Base-by-base conservation (phyloP, 2,329 filamentous ascomycete species). In the Cordyceps cicadae region DNA sequence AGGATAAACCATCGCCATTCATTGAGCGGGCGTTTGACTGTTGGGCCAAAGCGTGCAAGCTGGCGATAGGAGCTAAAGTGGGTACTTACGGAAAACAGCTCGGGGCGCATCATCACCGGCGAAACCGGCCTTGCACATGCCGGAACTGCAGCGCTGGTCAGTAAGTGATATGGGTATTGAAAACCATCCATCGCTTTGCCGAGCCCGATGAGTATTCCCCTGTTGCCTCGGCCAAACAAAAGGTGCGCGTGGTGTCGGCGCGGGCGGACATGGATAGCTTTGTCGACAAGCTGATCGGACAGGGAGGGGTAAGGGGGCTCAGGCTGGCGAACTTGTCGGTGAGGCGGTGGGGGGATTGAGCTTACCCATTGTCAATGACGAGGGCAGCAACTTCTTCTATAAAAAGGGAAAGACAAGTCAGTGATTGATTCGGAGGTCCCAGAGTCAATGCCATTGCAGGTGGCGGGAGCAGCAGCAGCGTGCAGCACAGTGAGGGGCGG, bases 281-380 rank as follows among this genome's bases (percentile, higher is more conserved):
- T 43, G 56, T 60, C 50, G 51, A 54, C 41, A 34, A 45, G 54
- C 37, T 26, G 51, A 54, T 52, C 56, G 54, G 17, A 50, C 58
- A 45, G 54, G 52, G 56, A 59, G 39, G 64, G 64, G 68, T 69
- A 68, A 58, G 62, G 63, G 61, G 63, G 48, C 46, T 57, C 58
- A 55, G 58, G 61, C 58, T 52, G 61, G 55, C 51, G 63, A 62
- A 61, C 45, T 59, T 64, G 75, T 72, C 72, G 74, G 74, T 75
- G 73, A 76, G 65, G 63, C 64, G 66, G 63, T 62, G 62, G 66
- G 70, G 69, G 43, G 51, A 70, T 67, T 70, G 73, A 81, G 83
- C 92, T 90, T 93, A 99, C 94, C 94, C 94, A 97, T 99, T 99
- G 92, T 99, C 94, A 84, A 99, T 97, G 82, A 99, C 94, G 90